Evolutionary conservation across 768 basidiomycete genomes (phyloP).

Genomic region (Tricholoma bakamatsutake): DNA sequence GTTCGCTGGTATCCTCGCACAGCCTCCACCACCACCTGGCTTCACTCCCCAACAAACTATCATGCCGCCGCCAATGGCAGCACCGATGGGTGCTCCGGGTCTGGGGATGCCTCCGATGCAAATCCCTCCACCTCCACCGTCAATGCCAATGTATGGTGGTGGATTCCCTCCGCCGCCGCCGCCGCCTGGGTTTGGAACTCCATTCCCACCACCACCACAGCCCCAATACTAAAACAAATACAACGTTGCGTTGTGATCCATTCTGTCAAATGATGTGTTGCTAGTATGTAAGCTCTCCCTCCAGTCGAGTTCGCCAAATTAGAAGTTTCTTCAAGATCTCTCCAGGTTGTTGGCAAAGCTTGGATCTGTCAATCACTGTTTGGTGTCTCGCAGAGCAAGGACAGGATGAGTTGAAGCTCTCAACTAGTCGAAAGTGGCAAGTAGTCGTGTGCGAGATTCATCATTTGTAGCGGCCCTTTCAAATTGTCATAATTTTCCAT

Average conservation of each 20-base stretch:
- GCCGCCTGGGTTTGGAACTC: slow-evolving; percentile 56
- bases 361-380: too few relatives aligned
- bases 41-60: slow-evolving; percentile 71
- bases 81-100: slow-evolving; percentile 25
- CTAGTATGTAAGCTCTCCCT: slow-evolving; percentile 8
- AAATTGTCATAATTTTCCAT: too few relatives aligned
- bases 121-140: slow-evolving; percentile 24
- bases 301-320: background rate
- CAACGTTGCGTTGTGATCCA: background rate
- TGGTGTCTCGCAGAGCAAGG: too few relatives aligned
- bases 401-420: too few relatives aligned
- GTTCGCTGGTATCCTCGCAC: slow-evolving; percentile 84
- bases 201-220: slow-evolving; percentile 45
- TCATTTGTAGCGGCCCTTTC: too few relatives aligned
- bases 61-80: slow-evolving; percentile 40
- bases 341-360: too few relatives aligned
- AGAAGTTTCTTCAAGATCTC: too few relatives aligned
- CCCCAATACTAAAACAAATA: slow-evolving; percentile 23
- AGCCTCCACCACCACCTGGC: slow-evolving; percentile 75
- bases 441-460: too few relatives aligned
- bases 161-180: slow-evolving; percentile 61
- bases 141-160: slow-evolving; percentile 44
- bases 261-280: slow-evolving; percentile 1
- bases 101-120: slow-evolving; percentile 15
- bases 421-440: too few relatives aligned